Percentiles rank a stretch among this genome's conserved stretches.
These are phyloP conservation scores for Pisolithus thermaeus DNA, from an alignment of 1,284 basidiomycete genomes.

Conservation along the genomic window DNA sequence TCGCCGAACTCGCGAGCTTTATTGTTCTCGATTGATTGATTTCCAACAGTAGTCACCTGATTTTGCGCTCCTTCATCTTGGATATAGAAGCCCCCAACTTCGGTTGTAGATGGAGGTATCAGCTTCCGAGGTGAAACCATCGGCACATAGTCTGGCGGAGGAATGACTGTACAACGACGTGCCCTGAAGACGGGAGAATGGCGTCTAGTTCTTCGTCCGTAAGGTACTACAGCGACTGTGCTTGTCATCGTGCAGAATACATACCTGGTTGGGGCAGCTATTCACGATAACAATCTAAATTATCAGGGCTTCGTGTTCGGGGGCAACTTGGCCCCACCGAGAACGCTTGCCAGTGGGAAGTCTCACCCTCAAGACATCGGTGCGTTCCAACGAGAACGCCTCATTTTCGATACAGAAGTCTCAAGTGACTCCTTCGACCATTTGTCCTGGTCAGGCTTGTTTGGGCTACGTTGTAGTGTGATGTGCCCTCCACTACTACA, in stretches of 20 bases:
- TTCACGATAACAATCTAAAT: slow-evolving; percentile 75
- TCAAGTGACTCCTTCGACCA: slow-evolving; percentile 72
- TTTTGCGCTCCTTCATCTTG: slow-evolving; percentile 99
- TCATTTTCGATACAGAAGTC: slow-evolving; percentile 77
- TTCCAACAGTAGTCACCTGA: slow-evolving; percentile 98
- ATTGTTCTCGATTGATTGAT: slow-evolving; percentile 99
- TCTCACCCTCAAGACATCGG: slow-evolving; percentile 59
- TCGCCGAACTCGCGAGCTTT: slow-evolving; percentile 98
- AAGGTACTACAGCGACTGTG: slow-evolving; percentile 91
- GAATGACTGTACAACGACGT: slow-evolving; percentile 87
- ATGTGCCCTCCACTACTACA: too few species aligned
- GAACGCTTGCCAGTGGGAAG: slow-evolving; percentile 79
- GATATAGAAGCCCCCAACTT: slow-evolving; percentile 89
- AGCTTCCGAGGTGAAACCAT: slow-evolving; percentile 77
- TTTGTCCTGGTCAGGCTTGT: slow-evolving; percentile 53
- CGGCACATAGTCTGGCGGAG: slow-evolving; percentile 91
- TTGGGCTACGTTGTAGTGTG: slow-evolving; percentile 34
- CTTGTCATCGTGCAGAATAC: slow-evolving; percentile 83
- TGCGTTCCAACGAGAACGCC: slow-evolving; percentile 92
- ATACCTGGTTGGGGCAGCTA: too few species aligned
- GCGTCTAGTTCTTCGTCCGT: slow-evolving; percentile 95
- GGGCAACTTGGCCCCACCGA: slow-evolving; percentile 92
- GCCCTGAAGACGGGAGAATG: slow-evolving; percentile 83
- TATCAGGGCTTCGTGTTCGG: slow-evolving; percentile 55
- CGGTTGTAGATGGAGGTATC: slow-evolving; percentile 65